These are phyloP conservation scores for Solanum etuberosum DNA, from an alignment of 257 asterid genomes.

Conservation along the genomic window DNA sequence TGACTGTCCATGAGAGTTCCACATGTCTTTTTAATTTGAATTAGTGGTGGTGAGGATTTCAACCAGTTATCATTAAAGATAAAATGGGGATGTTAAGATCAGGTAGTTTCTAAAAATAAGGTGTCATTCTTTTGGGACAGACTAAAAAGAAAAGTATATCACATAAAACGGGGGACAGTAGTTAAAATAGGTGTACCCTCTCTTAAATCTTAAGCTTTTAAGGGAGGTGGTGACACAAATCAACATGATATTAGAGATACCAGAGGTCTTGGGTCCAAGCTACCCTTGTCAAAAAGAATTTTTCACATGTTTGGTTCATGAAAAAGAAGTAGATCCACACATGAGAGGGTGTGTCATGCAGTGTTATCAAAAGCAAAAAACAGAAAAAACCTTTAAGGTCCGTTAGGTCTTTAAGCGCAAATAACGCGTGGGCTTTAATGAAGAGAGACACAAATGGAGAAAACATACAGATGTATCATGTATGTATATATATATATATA, in stretches of 20 bases:
- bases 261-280: background rate
- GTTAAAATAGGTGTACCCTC: background rate
- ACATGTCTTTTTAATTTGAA: background rate
- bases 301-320: background rate
- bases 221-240: background rate
- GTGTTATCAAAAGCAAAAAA: background rate
- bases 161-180: background rate
- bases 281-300: background rate
- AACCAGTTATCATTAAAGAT: background rate
- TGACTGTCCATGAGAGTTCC: background rate
- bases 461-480: background rate
- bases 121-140: background rate
- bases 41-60: background rate
- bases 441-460: background rate
- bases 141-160: background rate
- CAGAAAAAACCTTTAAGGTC: background rate
- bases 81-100: background rate
- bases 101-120: background rate
- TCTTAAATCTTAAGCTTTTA: background rate
- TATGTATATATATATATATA: too few relatives aligned
- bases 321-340: background rate
- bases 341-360: background rate
- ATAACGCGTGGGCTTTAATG: background rate
- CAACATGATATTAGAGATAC: background rate
- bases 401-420: background rate